Evolutionary conservation across 129 eudicot species (phyloP).

Genomic region (Escallonia rubra): DNA sequence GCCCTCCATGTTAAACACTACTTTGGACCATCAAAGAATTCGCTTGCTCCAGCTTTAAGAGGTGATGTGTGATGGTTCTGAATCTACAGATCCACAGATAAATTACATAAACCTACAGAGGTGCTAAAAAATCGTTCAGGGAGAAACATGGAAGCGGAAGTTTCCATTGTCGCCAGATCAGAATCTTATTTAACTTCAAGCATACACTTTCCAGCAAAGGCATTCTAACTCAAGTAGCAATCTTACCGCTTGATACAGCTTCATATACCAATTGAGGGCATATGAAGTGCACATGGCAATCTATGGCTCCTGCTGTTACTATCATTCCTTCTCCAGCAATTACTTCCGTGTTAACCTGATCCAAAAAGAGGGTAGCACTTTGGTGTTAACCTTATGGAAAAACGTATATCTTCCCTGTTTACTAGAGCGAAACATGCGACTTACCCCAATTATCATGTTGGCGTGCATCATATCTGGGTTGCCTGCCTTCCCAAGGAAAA

Average conservation of each 20-base stretch:
- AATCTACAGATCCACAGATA: not conserved
- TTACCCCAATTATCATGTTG: conserved; percentile 79
- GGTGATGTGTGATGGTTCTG: not conserved
- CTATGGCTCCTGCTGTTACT: conserved; percentile 93
- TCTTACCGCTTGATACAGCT: conserved; percentile 87
- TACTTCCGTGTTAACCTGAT: conserved; percentile 85
- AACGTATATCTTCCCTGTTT: not conserved
- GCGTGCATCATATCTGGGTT: conserved; percentile 87
- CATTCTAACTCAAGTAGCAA: conserved; percentile 2
- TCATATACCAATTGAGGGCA: conserved; percentile 93
- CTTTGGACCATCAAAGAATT: not conserved
- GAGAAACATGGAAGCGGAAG: not conserved
- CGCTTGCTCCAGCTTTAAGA: not conserved
- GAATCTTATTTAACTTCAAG: not conserved
- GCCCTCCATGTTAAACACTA: not conserved
- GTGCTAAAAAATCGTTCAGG: not conserved
- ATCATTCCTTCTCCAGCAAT: conserved; percentile 98
- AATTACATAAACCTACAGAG: not conserved
- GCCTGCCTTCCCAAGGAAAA: conserved; percentile 87
- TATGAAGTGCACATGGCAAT: conserved; percentile 95
- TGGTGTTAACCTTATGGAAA: conserved; percentile 1
- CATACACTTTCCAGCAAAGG: not conserved
- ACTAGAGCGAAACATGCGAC: conserved; percentile 4
- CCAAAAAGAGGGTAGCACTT: not conserved
- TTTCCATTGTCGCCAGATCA: not conserved